Percentiles rank a stretch among this genome's conserved stretches.
These are phyloP conservation scores for Aphanomyces stellatus DNA, from an alignment of 352 stramenopile species.

Conservation along the genomic window DNA sequence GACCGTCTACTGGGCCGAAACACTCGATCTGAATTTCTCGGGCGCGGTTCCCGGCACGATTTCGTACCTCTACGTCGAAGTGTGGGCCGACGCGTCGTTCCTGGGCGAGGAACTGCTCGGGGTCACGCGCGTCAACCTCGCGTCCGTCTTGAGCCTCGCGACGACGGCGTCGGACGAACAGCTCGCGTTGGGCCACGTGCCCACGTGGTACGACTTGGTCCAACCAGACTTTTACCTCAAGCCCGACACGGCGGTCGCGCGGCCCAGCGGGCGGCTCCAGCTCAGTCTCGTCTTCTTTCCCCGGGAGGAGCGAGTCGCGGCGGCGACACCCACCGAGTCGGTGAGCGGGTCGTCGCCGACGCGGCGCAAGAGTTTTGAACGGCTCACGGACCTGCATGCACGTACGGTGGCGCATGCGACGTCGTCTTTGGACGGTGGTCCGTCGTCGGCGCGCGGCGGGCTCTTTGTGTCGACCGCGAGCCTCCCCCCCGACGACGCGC, in stretches of 20 bases:
- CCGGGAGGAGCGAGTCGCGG: not conserved
- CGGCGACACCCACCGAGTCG: not conserved
- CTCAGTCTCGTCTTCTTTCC: constrained; percentile 72
- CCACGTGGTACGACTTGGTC: constrained; percentile 69
- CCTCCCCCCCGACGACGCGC: no score
- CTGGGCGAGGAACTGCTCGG: constrained; percentile 74
- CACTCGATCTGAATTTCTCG: constrained; percentile 61
- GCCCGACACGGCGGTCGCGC: constrained; percentile 6
- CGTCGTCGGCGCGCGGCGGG: constrained; percentile 17
- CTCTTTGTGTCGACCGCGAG: no score
- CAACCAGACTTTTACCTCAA: constrained; percentile 41
- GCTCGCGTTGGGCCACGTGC: constrained; percentile 55
- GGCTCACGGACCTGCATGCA: constrained; percentile 57
- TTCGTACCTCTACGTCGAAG: constrained; percentile 61
- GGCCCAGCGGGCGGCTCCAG: constrained; percentile 38
- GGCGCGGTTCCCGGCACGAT: constrained; percentile 66
- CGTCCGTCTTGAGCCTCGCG: constrained; percentile 20
- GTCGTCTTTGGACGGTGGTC: constrained; percentile 9
- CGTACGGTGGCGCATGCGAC: constrained; percentile 29
- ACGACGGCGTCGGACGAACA: constrained; percentile 44
- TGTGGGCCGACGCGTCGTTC: constrained; percentile 63
- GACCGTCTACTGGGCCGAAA: constrained; percentile 72
- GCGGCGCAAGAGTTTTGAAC: constrained; percentile 66
- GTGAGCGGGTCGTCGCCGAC: not conserved
- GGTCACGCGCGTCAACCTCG: constrained; percentile 70